Percentiles rank a stretch among this genome's conserved stretches.
These are phyloP conservation scores for Fusarium sp. DNA, from an alignment of 2,329 filamentous ascomycete genomes.

Conservation along the genomic window DNA sequence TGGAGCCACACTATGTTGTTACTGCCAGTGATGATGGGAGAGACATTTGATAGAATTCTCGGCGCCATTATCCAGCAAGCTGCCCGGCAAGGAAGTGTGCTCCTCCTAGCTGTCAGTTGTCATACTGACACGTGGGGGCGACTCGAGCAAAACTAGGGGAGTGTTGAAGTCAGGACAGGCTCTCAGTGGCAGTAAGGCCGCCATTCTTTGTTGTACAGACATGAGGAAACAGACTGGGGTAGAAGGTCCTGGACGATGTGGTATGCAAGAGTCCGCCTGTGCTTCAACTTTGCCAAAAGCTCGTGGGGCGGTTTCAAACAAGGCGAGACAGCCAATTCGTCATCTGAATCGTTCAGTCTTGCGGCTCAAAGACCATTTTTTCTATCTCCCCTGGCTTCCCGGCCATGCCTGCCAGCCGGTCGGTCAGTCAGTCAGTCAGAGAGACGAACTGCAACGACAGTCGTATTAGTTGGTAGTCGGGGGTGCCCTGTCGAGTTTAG, in stretches of 20 bases:
- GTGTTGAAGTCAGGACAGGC: constrained; percentile 32
- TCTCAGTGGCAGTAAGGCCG: constrained; percentile 32
- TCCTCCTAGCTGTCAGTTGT: constrained; percentile 41
- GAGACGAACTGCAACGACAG: constrained; percentile 22
- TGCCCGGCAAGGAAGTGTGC: constrained; percentile 22
- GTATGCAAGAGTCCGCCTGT: constrained; percentile 49
- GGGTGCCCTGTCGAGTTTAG: constrained; percentile 30
- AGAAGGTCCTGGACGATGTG: constrained; percentile 44
- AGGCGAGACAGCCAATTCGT: constrained; percentile 38
- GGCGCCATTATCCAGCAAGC: constrained; percentile 26
- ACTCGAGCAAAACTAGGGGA: constrained; percentile 43
- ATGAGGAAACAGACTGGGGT: constrained; percentile 45
- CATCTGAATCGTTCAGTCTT: constrained; percentile 20
- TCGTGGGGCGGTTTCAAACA: constrained; percentile 41
- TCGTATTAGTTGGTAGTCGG: constrained; percentile 15
- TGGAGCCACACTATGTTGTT: constrained; percentile 17
- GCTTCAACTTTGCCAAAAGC: constrained; percentile 42
- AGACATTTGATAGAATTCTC: constrained; percentile 25
- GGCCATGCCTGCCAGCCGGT: not conserved
- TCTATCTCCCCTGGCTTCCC: constrained; percentile 7
- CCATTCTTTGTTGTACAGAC: constrained; percentile 44
- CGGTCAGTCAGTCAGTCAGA: constrained; percentile 2
- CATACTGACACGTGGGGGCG: constrained; percentile 48
- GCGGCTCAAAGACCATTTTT: constrained; percentile 30
- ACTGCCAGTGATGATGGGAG: constrained; percentile 10